Conservation (phyloP, 2,329 filamentous ascomycete species). For the Blastomyces gilchristii region DNA sequence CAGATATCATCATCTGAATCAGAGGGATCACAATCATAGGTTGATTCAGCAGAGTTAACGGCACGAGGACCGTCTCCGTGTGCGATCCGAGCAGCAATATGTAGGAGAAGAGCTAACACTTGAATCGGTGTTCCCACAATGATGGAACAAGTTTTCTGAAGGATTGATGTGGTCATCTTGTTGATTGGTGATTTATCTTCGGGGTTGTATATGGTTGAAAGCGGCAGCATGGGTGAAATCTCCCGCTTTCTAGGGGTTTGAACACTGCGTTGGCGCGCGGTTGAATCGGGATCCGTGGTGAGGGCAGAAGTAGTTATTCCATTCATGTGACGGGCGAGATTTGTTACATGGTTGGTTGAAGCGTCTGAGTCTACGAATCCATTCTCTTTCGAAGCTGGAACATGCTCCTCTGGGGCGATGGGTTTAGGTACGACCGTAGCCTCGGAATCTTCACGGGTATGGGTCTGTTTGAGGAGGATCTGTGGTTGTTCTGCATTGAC, state of each 20-base stretch:
- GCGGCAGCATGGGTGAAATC: conserved; percentile 57
- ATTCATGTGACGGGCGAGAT: neutral
- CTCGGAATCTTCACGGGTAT: conserved; percentile 23
- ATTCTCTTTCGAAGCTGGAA: neutral
- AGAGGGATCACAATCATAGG: conserved; percentile 34
- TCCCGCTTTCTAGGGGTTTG: conserved; percentile 45
- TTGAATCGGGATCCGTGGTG: conserved; percentile 23
- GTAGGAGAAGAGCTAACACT: conserved; percentile 67
- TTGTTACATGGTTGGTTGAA: neutral
- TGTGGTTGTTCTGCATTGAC: conserved; percentile 8
- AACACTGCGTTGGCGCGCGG: conserved; percentile 42
- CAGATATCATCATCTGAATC: conserved; percentile 42
- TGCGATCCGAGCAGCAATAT: conserved; percentile 66
- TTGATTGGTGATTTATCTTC: conserved; percentile 37
- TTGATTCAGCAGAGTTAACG: neutral
- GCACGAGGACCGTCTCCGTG: conserved; percentile 14
- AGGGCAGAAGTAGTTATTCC: conserved; percentile 19
- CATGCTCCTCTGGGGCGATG: conserved; percentile 7
- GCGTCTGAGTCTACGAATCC: neutral
- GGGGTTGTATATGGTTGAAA: conserved; percentile 51
- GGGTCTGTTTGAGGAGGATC: conserved; percentile 11
- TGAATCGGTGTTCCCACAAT: conserved; percentile 72
- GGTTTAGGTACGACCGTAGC: conserved; percentile 21
- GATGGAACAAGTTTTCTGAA: conserved; percentile 67
- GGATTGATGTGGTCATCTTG: conserved; percentile 52